phyloP scores from a whole-genome alignment of 1,139 yeast genomes.

The Magnusiomyces suaveolens region DNA sequence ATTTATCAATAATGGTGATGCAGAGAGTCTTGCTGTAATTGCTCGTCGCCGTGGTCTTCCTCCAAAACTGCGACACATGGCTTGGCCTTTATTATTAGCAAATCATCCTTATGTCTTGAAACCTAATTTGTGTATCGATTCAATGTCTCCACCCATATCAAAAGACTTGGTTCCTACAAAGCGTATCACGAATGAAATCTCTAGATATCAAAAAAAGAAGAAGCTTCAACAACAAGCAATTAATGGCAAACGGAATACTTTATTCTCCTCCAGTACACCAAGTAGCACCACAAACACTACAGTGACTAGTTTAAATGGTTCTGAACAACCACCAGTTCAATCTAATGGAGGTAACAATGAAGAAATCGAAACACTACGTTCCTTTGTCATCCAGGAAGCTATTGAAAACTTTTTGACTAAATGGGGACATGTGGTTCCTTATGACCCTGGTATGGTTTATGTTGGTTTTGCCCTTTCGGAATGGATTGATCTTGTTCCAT shows the following conservation, averaged over 20 bases:
- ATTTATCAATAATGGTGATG: constrained; percentile 44
- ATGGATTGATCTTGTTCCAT: constrained; percentile 61
- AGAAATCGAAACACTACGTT: constrained; percentile 5
- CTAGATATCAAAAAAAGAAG: constrained; percentile 22
- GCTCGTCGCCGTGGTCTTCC: constrained; percentile 84
- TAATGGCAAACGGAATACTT: not conserved
- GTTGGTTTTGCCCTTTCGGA: constrained; percentile 80
- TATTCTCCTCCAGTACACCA: not conserved
- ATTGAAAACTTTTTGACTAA: constrained; percentile 55
- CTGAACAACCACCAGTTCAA: not conserved
- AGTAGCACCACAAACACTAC: not conserved
- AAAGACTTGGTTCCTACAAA: constrained; percentile 21
- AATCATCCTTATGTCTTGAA: constrained; percentile 76
- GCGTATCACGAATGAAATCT: constrained; percentile 30
- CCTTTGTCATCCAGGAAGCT: constrained; percentile 43
- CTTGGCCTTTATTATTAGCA: constrained; percentile 77
- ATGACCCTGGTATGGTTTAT: constrained; percentile 80
- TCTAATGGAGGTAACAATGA: not conserved
- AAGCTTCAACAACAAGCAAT: not conserved
- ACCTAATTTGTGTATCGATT: constrained; percentile 43
- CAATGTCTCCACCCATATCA: constrained; percentile 7
- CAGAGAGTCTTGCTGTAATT: constrained; percentile 62
- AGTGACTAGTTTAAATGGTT: not conserved
- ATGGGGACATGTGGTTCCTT: constrained; percentile 72
- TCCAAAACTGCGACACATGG: constrained; percentile 62